These are phyloP conservation scores for Blumeriella jaapii DNA, from an alignment of 2,329 filamentous ascomycete genomes.

Conservation along the genomic window DNA sequence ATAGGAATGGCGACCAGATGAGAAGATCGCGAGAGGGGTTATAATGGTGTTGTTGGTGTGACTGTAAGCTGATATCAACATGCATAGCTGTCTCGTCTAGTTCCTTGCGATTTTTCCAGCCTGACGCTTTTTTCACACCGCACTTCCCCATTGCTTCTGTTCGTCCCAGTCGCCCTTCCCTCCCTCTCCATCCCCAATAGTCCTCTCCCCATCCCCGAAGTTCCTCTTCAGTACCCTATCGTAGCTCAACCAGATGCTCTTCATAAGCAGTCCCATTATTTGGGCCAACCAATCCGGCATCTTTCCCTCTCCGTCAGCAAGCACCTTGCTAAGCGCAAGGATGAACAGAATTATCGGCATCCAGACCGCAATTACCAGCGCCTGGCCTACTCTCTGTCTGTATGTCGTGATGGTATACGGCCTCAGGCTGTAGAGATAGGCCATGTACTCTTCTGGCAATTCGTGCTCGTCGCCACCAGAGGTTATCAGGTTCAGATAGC, in stretches of 20 bases:
- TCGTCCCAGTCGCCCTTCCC: constrained; percentile 7
- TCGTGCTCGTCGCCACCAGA: constrained; percentile 69
- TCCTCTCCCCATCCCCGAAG: constrained; percentile 82
- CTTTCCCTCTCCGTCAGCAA: constrained; percentile 55
- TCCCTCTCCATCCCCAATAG: constrained; percentile 23
- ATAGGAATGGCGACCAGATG: too few species aligned
- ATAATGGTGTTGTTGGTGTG: too few species aligned
- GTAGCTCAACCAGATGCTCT: constrained; percentile 51
- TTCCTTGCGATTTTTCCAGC: too few species aligned
- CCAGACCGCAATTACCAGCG: constrained; percentile 50
- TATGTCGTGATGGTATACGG: constrained; percentile 58
- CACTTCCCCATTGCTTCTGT: constrained; percentile 1
- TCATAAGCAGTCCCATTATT: constrained; percentile 41
- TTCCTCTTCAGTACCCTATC: constrained; percentile 49
- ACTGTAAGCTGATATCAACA: too few species aligned
- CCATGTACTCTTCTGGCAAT: constrained; percentile 68
- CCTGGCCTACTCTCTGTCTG: constrained; percentile 54
- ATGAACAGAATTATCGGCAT: constrained; percentile 44
- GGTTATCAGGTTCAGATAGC: constrained; percentile 72
- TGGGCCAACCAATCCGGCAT: constrained; percentile 55
- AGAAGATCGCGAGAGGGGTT: too few species aligned
- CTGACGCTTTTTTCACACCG: constrained; percentile 6
- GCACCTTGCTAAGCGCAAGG: constrained; percentile 34
- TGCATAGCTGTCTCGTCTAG: too few species aligned
- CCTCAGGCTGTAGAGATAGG: constrained; percentile 57